These are phyloP conservation scores for Dissophora globulifera DNA, from an alignment of 192 early-diverging fungal genomes.

Conservation along the genomic window DNA sequence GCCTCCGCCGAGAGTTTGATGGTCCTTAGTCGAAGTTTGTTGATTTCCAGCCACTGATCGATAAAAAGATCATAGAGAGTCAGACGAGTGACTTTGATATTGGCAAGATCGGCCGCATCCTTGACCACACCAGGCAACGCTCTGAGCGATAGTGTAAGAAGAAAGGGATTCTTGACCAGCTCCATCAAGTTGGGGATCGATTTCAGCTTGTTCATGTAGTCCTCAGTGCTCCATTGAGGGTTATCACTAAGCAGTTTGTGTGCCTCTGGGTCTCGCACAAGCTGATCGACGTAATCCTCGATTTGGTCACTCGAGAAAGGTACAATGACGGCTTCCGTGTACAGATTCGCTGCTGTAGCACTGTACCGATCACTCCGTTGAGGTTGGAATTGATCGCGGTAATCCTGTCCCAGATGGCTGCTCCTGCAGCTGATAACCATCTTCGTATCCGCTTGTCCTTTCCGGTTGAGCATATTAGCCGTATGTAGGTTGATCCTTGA, in stretches of 20 bases:
- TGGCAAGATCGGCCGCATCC: constrained; percentile 6
- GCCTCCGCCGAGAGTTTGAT: neutral
- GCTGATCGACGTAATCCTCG: constrained; percentile 20
- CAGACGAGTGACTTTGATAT: constrained; percentile 1
- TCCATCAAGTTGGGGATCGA: constrained; percentile 11
- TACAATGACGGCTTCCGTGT: constrained; percentile 14
- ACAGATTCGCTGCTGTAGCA: constrained; percentile 7
- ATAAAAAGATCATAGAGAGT: neutral
- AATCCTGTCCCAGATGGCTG: neutral
- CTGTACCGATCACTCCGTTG: constrained; percentile 1
- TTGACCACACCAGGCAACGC: constrained; percentile 14
- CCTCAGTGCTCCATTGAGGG: constrained; percentile 1
- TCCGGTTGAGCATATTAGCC: constrained; percentile 11
- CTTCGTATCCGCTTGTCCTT: constrained; percentile 7
- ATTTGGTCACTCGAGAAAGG: constrained; percentile 9
- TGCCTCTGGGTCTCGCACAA: neutral
- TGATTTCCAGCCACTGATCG: constrained; percentile 7
- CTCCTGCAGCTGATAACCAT: constrained; percentile 18
- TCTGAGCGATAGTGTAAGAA: constrained; percentile 2
- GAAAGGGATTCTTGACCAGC: constrained; percentile 19
- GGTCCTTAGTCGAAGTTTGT: constrained; percentile 1
- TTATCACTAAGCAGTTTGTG: neutral
- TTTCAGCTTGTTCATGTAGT: constrained; percentile 25
- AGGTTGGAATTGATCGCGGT: constrained; percentile 5
- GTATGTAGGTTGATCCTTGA: constrained; percentile 3